Conservation (phyloP, 164 flowering plant genomes). For the Cinnamomum chago region DNA sequence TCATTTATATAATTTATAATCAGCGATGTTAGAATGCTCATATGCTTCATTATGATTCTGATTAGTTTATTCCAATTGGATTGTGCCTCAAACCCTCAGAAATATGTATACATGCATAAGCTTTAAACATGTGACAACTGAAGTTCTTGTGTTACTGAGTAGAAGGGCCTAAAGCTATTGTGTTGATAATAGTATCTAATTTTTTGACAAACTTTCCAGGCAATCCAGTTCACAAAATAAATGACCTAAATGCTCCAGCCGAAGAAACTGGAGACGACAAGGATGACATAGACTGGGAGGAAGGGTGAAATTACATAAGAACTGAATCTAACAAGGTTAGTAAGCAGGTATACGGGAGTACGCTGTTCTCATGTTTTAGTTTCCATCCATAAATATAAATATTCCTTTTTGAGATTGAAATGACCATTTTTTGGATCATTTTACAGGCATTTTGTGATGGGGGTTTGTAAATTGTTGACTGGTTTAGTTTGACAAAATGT, state of each 20-base stretch:
- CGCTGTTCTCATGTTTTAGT: not conserved
- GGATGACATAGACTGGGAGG: slow-evolving; percentile 43
- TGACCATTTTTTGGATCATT: not conserved
- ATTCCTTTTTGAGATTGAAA: not conserved
- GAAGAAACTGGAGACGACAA: slow-evolving; percentile 32
- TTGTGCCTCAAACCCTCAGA: not conserved
- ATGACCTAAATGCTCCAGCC: slow-evolving; percentile 30
- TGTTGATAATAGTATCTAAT: not conserved
- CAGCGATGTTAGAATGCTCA: not conserved
- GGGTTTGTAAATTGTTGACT: not conserved
- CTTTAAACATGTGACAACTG: not conserved
- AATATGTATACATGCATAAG: not conserved
- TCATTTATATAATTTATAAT: not conserved
- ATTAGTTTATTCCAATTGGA: not conserved
- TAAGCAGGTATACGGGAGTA: not conserved
- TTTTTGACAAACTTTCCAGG: slow-evolving; percentile 15
- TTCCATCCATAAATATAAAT: not conserved
- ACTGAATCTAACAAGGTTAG: not conserved
- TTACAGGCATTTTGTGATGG: not conserved
- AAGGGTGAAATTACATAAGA: slow-evolving; percentile 17
- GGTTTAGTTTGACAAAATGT: too few relatives aligned
- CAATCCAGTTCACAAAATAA: slow-evolving; percentile 13
- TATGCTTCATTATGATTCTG: not conserved
- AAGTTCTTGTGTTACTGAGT: not conserved
- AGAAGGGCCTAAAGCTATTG: not conserved